phyloP scores from a whole-genome alignment of 2,329 filamentous ascomycete species.

The Colletotrichum eremochloae region DNA sequence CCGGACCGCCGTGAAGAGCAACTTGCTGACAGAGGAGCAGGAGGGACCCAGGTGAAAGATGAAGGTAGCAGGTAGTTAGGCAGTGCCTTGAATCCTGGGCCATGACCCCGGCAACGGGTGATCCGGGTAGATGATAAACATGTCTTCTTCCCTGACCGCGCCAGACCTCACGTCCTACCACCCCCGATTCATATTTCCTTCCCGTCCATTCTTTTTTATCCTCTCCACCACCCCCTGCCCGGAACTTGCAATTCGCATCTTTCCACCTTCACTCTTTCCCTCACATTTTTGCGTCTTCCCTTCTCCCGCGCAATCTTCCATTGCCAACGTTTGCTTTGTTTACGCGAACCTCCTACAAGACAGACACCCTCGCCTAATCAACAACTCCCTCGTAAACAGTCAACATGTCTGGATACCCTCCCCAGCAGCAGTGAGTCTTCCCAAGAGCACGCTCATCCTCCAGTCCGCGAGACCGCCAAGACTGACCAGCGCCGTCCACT shows the following conservation, averaged over 20 bases:
- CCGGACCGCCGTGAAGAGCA: background rate
- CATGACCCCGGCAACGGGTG: slow-evolving; percentile 6
- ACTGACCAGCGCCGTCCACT: slow-evolving; percentile 21
- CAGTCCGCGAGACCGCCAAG: background rate
- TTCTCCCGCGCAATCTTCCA: background rate
- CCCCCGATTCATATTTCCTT: slow-evolving; percentile 26
- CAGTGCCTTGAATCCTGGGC: slow-evolving; percentile 2
- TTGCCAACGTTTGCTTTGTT: background rate
- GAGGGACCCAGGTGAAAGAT: background rate
- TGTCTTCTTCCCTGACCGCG: slow-evolving; percentile 12
- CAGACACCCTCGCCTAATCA: slow-evolving; percentile 19
- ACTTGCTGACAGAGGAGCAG: background rate
- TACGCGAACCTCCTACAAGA: slow-evolving; percentile 9
- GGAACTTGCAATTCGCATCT: slow-evolving; percentile 14
- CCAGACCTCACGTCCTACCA: slow-evolving; percentile 1
- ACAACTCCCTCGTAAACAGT: slow-evolving; percentile 27
- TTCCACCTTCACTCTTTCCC: slow-evolving; percentile 26
- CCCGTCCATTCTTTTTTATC: slow-evolving; percentile 19
- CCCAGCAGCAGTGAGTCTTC: slow-evolving; percentile 35
- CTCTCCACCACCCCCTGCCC: slow-evolving; percentile 7
- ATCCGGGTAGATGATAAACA: slow-evolving; percentile 3
- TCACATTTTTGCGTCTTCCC: background rate
- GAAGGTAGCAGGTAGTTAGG: background rate
- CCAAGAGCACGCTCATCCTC: background rate
- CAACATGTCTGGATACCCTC: slow-evolving; percentile 54